Base-by-base conservation (phyloP, 176 grass and related monocot species). In the Otatea glauca region DNA sequence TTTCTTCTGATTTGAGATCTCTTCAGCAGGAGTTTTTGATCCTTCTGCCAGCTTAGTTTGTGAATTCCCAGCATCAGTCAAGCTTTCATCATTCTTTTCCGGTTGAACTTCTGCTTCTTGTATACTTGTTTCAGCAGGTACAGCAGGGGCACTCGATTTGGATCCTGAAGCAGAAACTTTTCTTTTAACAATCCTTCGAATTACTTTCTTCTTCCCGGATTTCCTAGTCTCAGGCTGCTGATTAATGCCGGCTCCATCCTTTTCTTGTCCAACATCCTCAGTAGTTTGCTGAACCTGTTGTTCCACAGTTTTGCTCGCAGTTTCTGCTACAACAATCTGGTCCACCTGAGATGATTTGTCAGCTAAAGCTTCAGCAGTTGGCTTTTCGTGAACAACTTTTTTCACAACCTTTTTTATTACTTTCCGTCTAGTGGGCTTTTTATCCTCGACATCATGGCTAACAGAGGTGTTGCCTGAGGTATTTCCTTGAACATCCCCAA, bases 181-280 rank as follows among this genome's bases (percentile, higher is more conserved):
- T 75, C 89, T 85, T 54, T 91, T 94, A 68, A 94, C 81, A 68
- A 94, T 76, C 80, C 89, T 94, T 87, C 89, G 79, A 77, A 94
- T 87, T 63, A 94, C 55, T 80, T 91, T 91, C 84, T 85, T 94
- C 75, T 87, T 91, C 29, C 75, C 83, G 23, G 55, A 32, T 47
- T 60, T 86, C 83, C 82, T 90, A 34, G 61, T 73, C 60, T 27
- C 76, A 7, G 68, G 41, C 62, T 60, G 69, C 35, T 82, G 70
- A 27, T 16, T 49, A 37, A 49, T 53, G 20, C 32, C 16, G 0
- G 25, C 25, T 24, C 35, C 83, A 78, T 77, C 78, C 23, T 86
- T 66, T 37, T 82, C 65, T 78, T 77, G 58, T 61, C 63, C 50
- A 43, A 38, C 72, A 34, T 72, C 43, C 45, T 58, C 62, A 47